Evolutionary conservation across 2,329 filamentous ascomycete genomes (phyloP), one percentile per base, ranked within the genome.

Genomic region (Phaeomoniella chlamydospora): DNA sequence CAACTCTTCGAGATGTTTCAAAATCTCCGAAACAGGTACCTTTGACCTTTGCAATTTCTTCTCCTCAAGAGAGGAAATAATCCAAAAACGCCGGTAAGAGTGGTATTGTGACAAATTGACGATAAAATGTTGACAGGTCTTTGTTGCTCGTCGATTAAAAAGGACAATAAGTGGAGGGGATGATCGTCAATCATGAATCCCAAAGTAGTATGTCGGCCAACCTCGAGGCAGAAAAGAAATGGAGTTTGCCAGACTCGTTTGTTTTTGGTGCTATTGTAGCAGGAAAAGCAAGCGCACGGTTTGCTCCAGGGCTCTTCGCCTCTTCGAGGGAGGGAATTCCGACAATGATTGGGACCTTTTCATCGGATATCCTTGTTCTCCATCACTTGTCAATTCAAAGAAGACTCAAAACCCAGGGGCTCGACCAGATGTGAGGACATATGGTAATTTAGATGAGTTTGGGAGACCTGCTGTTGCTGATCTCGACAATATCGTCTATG

Each of bases 401-500:
- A 47, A 47, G 44, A 49, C 45, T 47, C 42, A 39, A 34, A n/a
- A 13, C 32, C 18, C 14, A 34, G 6, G 16, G 32, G 14, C 44
- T 51, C 47, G 45, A 48, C 42, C 41, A 48, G 47, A 46, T 43
- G 43, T 39, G 49, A 46, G 47, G 46, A 51, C 48, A 41, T 38
- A 41, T 30, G 35, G 30, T 41, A 41, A 43, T 41, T 64, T 61
- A 72, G 59, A 71, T 69, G 47, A 66, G 59, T 48, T 61, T 66
- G 49, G 66, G 65, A 47, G 66, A 67, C 49, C 62, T 61, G 54
- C 60, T 67, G 50, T 65, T 67, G 48, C 64, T 68, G 46, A 84
- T 77, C 57, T 90, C 85, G 64, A 84, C 80, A 64, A 94, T 77
- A 62, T 94, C 87, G 72, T 94, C 87, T 55, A 94, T 80, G 68